These are phyloP conservation scores for Auriscalpium orientale DNA, from an alignment of 768 basidiomycete genomes.

Conservation along the genomic window DNA sequence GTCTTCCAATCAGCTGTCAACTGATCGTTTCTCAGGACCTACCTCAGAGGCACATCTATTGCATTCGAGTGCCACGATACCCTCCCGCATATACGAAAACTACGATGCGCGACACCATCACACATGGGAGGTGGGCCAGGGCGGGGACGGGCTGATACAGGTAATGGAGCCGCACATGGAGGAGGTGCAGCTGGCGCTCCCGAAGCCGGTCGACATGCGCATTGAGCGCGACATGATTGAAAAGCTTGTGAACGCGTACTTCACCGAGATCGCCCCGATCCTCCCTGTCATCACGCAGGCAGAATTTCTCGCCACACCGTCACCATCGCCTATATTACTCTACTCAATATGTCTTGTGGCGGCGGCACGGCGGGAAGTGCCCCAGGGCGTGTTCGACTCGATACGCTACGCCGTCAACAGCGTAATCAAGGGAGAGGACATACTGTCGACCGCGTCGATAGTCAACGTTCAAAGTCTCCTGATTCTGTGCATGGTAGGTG, in stretches of 20 bases:
- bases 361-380: conserved; percentile 75
- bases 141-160: conserved; percentile 83
- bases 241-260: conserved; percentile 85
- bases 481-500: conserved; percentile 80
- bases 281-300: conserved; percentile 83
- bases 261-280: conserved; percentile 79
- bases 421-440: conserved; percentile 84
- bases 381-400: conserved; percentile 81
- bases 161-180: conserved; percentile 57
- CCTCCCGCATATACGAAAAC: conserved; percentile 75
- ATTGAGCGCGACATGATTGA: conserved; percentile 76
- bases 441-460: conserved; percentile 79
- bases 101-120: conserved; percentile 88
- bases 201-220: conserved; percentile 61
- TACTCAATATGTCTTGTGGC: conserved; percentile 95
- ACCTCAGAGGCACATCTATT: conserved; percentile 81
- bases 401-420: conserved; percentile 83
- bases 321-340: conserved; percentile 73
- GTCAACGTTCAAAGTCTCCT: conserved; percentile 84
- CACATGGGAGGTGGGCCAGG: conserved; percentile 76
- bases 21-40: conserved; percentile 49
- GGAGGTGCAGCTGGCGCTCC: conserved; percentile 45
- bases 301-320: conserved; percentile 74
- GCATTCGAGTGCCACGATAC: conserved; percentile 84
- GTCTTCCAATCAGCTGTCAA: background rate